phyloP scores from a whole-genome alignment of 495 filamentous ascomycete species.

The Aspergillus ostianus region DNA sequence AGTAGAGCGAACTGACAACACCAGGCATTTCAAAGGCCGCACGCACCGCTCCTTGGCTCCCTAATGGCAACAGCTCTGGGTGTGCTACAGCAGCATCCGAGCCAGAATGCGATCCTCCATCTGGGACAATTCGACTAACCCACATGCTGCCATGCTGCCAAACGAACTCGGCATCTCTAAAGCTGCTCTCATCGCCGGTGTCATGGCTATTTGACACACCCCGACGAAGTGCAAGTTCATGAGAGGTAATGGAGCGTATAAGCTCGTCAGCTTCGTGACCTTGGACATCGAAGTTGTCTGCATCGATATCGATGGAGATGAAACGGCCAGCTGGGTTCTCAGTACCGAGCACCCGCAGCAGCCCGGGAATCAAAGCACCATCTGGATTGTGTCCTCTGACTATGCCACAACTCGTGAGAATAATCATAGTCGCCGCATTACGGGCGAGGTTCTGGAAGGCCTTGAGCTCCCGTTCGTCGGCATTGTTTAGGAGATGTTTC shows the following conservation, averaged over 20 bases:
- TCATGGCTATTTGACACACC: no score
- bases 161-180: slow-evolving; percentile 1
- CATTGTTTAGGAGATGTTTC: neutral
- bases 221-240: neutral
- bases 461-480: neutral
- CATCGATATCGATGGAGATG: slow-evolving; percentile 1
- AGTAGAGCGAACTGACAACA: slow-evolving; percentile 1
- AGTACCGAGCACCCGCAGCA: neutral
- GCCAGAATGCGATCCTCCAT: neutral
- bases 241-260: neutral
- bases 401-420: neutral
- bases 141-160: slow-evolving; percentile 4
- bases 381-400: neutral
- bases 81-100: no score
- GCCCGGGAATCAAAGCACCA: neutral
- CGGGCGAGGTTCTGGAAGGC: neutral
- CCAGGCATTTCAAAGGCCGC: slow-evolving; percentile 4
- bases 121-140: slow-evolving; percentile 1
- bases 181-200: no score
- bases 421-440: neutral
- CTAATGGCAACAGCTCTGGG: neutral
- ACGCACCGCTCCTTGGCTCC: slow-evolving; percentile 1
- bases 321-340: slow-evolving; percentile 2
- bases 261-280: slow-evolving; percentile 2
- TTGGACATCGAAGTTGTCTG: neutral